These are phyloP conservation scores for Niveomyces coronatus DNA, from an alignment of 2,329 filamentous ascomycete species.

Conservation along the genomic window DNA sequence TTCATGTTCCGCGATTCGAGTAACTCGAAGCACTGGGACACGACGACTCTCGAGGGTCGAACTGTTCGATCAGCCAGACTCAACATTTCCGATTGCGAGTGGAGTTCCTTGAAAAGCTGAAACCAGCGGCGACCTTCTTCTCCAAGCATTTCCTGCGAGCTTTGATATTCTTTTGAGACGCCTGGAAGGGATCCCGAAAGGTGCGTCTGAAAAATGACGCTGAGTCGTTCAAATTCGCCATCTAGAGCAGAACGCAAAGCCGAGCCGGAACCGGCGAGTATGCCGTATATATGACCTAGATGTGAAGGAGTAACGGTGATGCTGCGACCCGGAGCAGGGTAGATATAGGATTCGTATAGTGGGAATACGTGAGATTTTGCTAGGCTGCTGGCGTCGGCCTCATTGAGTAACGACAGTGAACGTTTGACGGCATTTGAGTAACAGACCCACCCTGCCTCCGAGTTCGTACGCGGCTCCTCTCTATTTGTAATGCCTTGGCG, in stretches of 20 bases:
- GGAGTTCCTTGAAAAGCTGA: slow-evolving; percentile 39
- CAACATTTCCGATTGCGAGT: slow-evolving; percentile 18
- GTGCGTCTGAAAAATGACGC: slow-evolving; percentile 48
- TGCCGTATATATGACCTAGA: slow-evolving; percentile 37
- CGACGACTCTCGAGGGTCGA: slow-evolving; percentile 19
- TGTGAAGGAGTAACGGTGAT: slow-evolving; percentile 23
- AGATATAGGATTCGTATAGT: slow-evolving; percentile 44
- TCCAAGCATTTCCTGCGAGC: slow-evolving; percentile 60
- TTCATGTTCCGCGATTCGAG: slow-evolving; percentile 44
- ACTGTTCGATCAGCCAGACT: slow-evolving; percentile 20
- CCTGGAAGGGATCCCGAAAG: slow-evolving; percentile 72
- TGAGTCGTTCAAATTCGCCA: slow-evolving; percentile 53
- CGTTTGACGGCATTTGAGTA: slow-evolving; percentile 58
- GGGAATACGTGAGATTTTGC: slow-evolving; percentile 42
- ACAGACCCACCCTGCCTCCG: slow-evolving; percentile 59
- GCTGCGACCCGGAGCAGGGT: slow-evolving; percentile 30
- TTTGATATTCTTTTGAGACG: slow-evolving; percentile 64
- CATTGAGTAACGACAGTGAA: slow-evolving; percentile 36
- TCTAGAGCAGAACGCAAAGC: slow-evolving; percentile 38
- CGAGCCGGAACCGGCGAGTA: slow-evolving; percentile 30
- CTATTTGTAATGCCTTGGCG: slow-evolving; percentile 60
- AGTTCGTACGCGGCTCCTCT: slow-evolving; percentile 63
- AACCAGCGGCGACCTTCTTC: slow-evolving; percentile 61
- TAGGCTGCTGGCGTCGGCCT: slow-evolving; percentile 34
- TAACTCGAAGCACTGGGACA: slow-evolving; percentile 29